These are phyloP conservation scores for Colletotrichum cordylinicola DNA, from an alignment of 2,329 filamentous ascomycete species.

Conservation along the genomic window DNA sequence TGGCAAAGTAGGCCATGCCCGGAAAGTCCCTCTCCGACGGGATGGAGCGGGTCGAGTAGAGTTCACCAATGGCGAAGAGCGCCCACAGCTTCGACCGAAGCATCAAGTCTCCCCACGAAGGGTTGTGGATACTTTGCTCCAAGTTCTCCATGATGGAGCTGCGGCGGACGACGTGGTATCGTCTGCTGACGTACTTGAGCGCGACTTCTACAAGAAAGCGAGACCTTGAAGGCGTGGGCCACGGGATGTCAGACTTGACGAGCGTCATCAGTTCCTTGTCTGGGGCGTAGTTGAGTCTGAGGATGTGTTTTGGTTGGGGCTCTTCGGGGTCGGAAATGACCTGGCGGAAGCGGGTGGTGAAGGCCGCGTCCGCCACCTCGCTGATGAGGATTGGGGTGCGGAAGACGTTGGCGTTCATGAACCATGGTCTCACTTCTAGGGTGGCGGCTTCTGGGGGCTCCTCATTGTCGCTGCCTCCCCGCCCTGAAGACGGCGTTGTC, in stretches of 20 bases:
- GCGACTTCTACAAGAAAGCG: slow-evolving; percentile 44
- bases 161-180: slow-evolving; percentile 45
- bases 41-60: slow-evolving; percentile 46
- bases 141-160: slow-evolving; percentile 41
- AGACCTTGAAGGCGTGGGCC: slow-evolving; percentile 43
- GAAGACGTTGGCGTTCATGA: slow-evolving; percentile 35
- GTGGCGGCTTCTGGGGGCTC: background rate
- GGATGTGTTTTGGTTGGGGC: slow-evolving; percentile 33
- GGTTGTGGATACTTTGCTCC: slow-evolving; percentile 40
- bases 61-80: slow-evolving; percentile 50
- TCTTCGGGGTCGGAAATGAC: slow-evolving; percentile 31
- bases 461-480: background rate
- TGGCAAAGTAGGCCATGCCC: slow-evolving; percentile 46
- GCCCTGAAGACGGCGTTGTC: background rate
- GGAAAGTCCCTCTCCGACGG: slow-evolving; percentile 40
- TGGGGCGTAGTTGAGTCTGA: slow-evolving; percentile 35
- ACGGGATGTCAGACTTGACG: slow-evolving; percentile 35
- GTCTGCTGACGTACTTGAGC: slow-evolving; percentile 41
- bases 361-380: slow-evolving; percentile 40
- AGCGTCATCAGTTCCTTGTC: slow-evolving; percentile 33
- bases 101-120: slow-evolving; percentile 36
- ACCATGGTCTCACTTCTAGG: slow-evolving; percentile 33
- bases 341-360: slow-evolving; percentile 40
- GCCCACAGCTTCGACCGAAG: slow-evolving; percentile 46
- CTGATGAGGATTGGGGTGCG: slow-evolving; percentile 38